phyloP scores from a whole-genome alignment of 345 rosid genomes.

The Brassica incana region DNA sequence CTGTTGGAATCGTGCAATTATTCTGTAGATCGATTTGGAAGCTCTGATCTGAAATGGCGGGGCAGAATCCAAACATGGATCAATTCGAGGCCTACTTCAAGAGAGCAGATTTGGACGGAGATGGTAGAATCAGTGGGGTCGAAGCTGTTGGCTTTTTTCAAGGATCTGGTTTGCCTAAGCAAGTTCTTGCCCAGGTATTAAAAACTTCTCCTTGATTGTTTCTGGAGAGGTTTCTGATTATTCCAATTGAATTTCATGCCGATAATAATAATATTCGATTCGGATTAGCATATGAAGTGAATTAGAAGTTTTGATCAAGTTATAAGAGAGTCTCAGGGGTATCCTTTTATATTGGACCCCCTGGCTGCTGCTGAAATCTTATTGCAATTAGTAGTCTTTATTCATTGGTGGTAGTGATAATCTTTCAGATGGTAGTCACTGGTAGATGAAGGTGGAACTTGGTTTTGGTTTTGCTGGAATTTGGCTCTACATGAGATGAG shows the following conservation, averaged over 20 bases:
- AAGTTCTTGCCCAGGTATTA: slow-evolving; percentile 80
- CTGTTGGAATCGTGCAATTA: slow-evolving; percentile 31
- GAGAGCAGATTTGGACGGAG: slow-evolving; percentile 96
- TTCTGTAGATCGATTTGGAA: slow-evolving; percentile 19
- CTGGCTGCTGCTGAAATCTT: too few species aligned
- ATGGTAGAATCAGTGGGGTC: slow-evolving; percentile 85
- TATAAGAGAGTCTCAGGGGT: too few species aligned
- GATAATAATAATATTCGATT: too few species aligned
- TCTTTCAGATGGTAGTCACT: too few species aligned
- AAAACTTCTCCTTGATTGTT: slow-evolving; percentile 10
- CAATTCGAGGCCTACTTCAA: slow-evolving; percentile 78
- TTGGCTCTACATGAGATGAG: too few species aligned
- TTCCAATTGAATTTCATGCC: slow-evolving; percentile 25
- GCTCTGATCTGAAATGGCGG: slow-evolving; percentile 48
- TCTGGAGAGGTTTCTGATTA: slow-evolving; percentile 37
- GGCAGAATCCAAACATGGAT: slow-evolving; percentile 57
- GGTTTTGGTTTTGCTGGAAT: too few species aligned
- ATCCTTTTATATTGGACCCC: too few species aligned
- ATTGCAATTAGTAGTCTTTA: too few species aligned
- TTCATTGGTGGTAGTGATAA: too few species aligned
- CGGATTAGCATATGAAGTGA: too few species aligned
- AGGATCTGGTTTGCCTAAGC: slow-evolving; percentile 83
- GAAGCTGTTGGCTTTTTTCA: slow-evolving; percentile 93
- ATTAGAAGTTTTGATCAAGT: too few species aligned
- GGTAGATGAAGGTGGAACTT: background rate